Evolutionary conservation across 2,329 filamentous ascomycete species (phyloP).

Genomic region (Beauveria caledonica): DNA sequence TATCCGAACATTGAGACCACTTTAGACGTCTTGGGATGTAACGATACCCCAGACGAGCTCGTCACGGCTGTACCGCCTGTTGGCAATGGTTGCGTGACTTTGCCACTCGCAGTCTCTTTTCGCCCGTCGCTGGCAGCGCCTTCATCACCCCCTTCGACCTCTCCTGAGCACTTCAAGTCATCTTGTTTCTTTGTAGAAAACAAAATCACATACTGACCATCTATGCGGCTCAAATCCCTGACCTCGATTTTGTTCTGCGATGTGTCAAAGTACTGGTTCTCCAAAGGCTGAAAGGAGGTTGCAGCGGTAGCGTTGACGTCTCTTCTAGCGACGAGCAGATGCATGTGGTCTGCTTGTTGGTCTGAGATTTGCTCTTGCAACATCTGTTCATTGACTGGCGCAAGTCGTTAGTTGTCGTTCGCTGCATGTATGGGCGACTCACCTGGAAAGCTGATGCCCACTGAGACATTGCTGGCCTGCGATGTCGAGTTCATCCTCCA

Average conservation of each 20-base stretch:
- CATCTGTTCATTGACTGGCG: background rate
- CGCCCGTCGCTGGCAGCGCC: background rate
- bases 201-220: background rate
- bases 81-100: background rate
- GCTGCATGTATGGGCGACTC: background rate
- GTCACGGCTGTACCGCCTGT: background rate
- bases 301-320: background rate
- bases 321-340: background rate
- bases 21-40: background rate
- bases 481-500: background rate
- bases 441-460: background rate
- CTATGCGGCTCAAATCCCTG: no score
- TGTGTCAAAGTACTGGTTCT: background rate
- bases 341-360: background rate
- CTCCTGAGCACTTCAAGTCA: background rate
- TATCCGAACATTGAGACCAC: background rate
- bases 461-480: background rate
- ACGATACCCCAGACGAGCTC: background rate
- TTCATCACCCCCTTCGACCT: background rate
- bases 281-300: background rate
- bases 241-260: background rate
- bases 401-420: background rate
- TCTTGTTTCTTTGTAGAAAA: background rate
- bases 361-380: background rate
- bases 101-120: background rate